These are phyloP conservation scores for Fimicolochytrium jonesii DNA, from an alignment of 192 early-diverging fungal species.

Conservation along the genomic window DNA sequence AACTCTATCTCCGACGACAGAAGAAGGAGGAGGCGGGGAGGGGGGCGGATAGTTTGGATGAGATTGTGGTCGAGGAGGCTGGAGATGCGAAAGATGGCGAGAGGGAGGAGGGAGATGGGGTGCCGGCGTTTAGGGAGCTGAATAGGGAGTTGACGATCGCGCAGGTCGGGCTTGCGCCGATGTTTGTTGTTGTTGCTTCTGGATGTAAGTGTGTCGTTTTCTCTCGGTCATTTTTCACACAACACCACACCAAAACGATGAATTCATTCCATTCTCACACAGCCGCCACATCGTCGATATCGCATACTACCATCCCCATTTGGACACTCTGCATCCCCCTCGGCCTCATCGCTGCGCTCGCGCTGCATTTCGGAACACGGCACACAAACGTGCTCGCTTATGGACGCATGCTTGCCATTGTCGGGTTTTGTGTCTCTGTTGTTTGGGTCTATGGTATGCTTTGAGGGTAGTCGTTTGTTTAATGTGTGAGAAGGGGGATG, in stretches of 20 bases:
- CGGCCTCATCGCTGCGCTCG: conserved; percentile 14
- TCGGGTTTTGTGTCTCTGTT: conserved; percentile 75
- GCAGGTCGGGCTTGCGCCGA: conserved; percentile 52
- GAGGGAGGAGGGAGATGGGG: conserved; percentile 12
- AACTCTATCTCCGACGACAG: conserved; percentile 8
- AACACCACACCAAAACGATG: neutral
- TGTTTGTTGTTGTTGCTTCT: conserved; percentile 42
- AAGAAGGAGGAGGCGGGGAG: conserved; percentile 1
- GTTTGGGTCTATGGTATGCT: conserved; percentile 70
- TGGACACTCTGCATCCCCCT: conserved; percentile 24
- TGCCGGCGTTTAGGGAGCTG: conserved; percentile 35
- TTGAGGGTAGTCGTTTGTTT: too few species aligned
- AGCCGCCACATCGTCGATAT: too few species aligned
- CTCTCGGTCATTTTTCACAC: too few species aligned
- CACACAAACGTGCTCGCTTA: conserved; percentile 1
- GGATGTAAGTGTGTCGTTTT: conserved; percentile 29
- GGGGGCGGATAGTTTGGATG: conserved; percentile 10
- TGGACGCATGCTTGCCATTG: conserved; percentile 27
- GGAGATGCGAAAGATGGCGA: conserved; percentile 2
- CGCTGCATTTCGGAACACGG: conserved; percentile 12
- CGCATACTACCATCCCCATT: too few species aligned
- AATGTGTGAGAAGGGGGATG: too few species aligned
- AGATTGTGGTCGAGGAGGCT: conserved; percentile 7
- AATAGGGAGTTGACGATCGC: conserved; percentile 52
- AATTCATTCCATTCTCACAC: neutral